Conservation (phyloP, 2,329 filamentous ascomycete species). For the Chrysosporium keratinophilum region DNA sequence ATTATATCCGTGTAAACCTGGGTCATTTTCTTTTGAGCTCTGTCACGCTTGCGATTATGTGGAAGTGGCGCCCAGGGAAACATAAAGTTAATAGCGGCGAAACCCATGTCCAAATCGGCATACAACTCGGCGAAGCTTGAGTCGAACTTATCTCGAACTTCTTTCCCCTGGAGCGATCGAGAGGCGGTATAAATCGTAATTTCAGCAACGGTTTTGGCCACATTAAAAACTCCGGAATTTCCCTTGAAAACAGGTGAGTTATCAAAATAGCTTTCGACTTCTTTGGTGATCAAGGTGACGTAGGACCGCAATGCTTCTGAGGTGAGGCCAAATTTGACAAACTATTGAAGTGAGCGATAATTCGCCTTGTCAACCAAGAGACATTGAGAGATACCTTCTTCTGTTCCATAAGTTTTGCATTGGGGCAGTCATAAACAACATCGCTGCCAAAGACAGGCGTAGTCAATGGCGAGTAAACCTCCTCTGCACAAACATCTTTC, state of each 20-base stretch:
- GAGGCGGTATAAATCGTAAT: conserved; percentile 86
- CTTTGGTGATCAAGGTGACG: conserved; percentile 65
- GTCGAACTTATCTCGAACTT: conserved; percentile 71
- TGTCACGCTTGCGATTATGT: conserved; percentile 74
- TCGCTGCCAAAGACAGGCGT: conserved; percentile 67
- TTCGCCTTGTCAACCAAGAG: background rate
- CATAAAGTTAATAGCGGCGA: conserved; percentile 82
- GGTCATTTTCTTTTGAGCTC: conserved; percentile 69
- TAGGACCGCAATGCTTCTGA: conserved; percentile 57
- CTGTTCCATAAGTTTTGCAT: conserved; percentile 89
- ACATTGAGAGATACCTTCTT: conserved; percentile 59
- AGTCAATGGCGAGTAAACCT: conserved; percentile 71
- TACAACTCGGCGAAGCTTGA: conserved; percentile 70
- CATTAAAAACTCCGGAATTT: conserved; percentile 57
- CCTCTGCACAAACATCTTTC: conserved; percentile 80
- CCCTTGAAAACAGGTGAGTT: conserved; percentile 56
- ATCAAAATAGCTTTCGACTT: conserved; percentile 65
- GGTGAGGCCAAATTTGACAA: conserved; percentile 56
- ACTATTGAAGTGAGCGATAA: conserved; percentile 26
- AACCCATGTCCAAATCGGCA: conserved; percentile 83
- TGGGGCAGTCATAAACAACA: conserved; percentile 85
- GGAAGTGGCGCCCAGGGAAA: conserved; percentile 79
- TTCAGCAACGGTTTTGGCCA: conserved; percentile 67
- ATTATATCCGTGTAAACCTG: conserved; percentile 77
- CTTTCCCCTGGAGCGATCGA: conserved; percentile 71